Conservation (phyloP, 371 early-diverging fungal species). For the Cokeromyces recurvatus region DNA sequence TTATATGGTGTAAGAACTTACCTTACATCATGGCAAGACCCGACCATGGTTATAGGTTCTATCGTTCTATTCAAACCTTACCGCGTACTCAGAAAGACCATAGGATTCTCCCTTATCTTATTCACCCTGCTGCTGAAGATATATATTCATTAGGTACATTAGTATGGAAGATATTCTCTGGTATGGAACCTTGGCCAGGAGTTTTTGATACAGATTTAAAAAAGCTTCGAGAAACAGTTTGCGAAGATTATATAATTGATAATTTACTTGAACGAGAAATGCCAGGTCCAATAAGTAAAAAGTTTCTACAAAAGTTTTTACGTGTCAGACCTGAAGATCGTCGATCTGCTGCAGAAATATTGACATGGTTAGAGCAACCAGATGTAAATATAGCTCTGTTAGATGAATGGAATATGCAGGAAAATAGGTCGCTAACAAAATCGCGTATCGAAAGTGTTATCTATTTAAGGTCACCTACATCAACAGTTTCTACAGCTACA, state of each 20-base stretch:
- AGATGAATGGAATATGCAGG: conserved; percentile 26
- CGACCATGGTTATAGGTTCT: conserved; percentile 56
- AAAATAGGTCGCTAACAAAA: too few species aligned
- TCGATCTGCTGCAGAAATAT: conserved; percentile 34
- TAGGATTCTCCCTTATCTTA: conserved; percentile 34
- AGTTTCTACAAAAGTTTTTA: conserved; percentile 41
- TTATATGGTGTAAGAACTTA: conserved; percentile 39
- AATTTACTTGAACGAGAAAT: conserved; percentile 43
- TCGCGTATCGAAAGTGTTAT: too few species aligned
- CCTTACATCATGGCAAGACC: conserved; percentile 52
- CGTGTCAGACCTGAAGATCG: conserved; percentile 42
- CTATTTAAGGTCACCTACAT: too few species aligned
- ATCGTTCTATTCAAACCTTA: conserved; percentile 55
- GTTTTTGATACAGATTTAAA: conserved; percentile 58
- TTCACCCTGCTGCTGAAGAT: conserved; percentile 58
- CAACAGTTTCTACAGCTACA: too few species aligned
- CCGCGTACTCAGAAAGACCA: conserved; percentile 48
- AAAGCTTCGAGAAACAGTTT: conserved; percentile 47
- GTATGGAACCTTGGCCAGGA: conserved; percentile 63
- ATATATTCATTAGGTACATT: conserved; percentile 57
- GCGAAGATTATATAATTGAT: conserved; percentile 44
- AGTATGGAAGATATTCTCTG: conserved; percentile 58
- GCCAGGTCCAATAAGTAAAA: conserved; percentile 35
- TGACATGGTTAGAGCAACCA: conserved; percentile 34
- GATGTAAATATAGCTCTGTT: conserved; percentile 20